Base-by-base conservation (phyloP, 1,284 basidiomycete genomes). In the Pholiota adiposa region DNA sequence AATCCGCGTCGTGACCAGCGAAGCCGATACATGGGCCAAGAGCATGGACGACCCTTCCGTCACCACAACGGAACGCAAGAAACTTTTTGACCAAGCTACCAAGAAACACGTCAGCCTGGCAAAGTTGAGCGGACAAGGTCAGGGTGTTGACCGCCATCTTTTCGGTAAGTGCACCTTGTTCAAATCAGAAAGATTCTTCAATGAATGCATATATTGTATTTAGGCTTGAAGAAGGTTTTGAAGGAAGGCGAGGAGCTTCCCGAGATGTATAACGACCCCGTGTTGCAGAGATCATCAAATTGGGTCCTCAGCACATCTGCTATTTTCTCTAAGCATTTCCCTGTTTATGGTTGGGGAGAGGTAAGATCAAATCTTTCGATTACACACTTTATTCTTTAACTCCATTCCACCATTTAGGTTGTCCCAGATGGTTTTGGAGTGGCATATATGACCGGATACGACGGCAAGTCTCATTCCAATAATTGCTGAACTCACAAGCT, bases 251-350 rank as follows among this genome's bases (percentile, higher is more conserved):
- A 92, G 71, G 75, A 79, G 53, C 63, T 83, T 34, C 92, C 92
- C 5, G 84, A 77, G 2, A 65, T 96, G 38, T 95, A 89, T 74
- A 73, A 77, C 11, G 92, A 96, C 72, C 85, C 90, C 1, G 79
- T 95, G 8, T 87, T 85, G 69, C 75, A 78, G 59, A 81, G 89
- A 9, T 84, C 87, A 27, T 86, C 82, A 49, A 78, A 86, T 62
- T 93, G 91, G 91, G 83, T 84, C 4, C 74, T 93, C 60, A 92
- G 90, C 70, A 97, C 94, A n/a, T 93, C 90, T 41, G 91, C 93
- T 21, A 84, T 97, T 55, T 94, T 91, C 72, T 92, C 90, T 21
- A 88, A 88, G 63, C 85, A 90, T 69, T 89, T 96, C 69, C 81
- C 81, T 49, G 87, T 84, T 21, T 96, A 96, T 75, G 94, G 94